phyloP scores from a whole-genome alignment of 352 stramenopile species.

The Phytophthora brassicae region DNA sequence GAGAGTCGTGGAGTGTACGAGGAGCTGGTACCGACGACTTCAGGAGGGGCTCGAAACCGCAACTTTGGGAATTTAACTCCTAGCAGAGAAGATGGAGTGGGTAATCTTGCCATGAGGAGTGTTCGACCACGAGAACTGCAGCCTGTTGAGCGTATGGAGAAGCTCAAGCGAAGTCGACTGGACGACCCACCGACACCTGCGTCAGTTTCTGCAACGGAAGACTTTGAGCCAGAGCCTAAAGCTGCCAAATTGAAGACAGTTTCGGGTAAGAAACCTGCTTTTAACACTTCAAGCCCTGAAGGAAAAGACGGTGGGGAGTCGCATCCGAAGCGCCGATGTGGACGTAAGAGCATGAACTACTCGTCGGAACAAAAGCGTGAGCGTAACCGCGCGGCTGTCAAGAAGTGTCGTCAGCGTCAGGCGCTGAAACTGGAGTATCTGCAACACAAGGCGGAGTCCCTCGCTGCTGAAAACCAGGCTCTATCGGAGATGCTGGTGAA shows the following conservation, averaged over 20 bases:
- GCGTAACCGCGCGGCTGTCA: conserved; percentile 81
- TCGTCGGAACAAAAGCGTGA: conserved; percentile 83
- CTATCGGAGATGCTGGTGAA: conserved; percentile 78
- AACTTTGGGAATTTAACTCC: conserved; percentile 9
- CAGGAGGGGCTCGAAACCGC: conserved; percentile 6
- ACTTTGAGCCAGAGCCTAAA: neutral
- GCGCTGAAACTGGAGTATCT: conserved; percentile 83
- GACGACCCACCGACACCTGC: conserved; percentile 10
- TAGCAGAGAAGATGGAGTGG: neutral
- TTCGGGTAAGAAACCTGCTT: neutral
- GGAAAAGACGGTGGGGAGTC: conserved; percentile 13
- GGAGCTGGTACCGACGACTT: conserved; percentile 22
- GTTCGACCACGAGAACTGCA: conserved; percentile 7
- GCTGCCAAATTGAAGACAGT: conserved; percentile 14
- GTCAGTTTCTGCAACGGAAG: conserved; percentile 6
- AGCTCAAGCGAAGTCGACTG: conserved; percentile 13
- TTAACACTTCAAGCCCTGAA: neutral
- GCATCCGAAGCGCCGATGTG: conserved; percentile 67
- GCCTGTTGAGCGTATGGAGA: conserved; percentile 8
- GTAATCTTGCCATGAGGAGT: neutral
- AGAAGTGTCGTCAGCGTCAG: conserved; percentile 82
- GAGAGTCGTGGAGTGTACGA: conserved; percentile 28
- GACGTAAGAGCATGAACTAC: conserved; percentile 88
- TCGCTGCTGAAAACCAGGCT: conserved; percentile 67
- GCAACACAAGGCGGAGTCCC: conserved; percentile 65